These are phyloP conservation scores for Cyclotella baltica DNA, from an alignment of 108 stramenopile genomes.

Conservation along the genomic window DNA sequence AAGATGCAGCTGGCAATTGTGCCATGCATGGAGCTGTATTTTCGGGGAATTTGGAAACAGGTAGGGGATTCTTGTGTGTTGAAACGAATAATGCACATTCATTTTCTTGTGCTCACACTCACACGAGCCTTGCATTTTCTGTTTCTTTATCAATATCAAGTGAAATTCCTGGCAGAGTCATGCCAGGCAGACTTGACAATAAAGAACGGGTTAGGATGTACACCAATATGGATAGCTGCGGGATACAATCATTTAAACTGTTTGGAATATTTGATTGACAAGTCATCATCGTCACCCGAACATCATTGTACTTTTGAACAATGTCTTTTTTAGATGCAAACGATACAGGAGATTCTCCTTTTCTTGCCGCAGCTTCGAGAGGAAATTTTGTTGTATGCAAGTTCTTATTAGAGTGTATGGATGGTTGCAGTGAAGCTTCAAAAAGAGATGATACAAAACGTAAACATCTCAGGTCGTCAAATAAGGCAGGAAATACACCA, in stretches of 20 bases:
- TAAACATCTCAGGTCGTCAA: constrained; percentile 33
- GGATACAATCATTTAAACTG: constrained; percentile 49
- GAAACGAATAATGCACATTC: too few species aligned
- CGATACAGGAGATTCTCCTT: constrained; percentile 54
- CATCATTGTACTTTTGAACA: constrained; percentile 9
- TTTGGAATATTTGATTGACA: constrained; percentile 44
- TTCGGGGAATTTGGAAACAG: constrained; percentile 49
- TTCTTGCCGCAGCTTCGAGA: constrained; percentile 56
- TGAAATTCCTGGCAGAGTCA: constrained; percentile 17
- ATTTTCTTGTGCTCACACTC: too few species aligned
- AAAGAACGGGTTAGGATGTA: constrained; percentile 35
- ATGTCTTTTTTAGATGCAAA: constrained; percentile 48
- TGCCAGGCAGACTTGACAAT: constrained; percentile 30
- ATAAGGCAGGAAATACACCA: constrained; percentile 50
- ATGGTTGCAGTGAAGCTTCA: too few species aligned
- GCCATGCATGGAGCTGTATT: constrained; percentile 57
- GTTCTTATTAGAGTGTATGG: constrained; percentile 29
- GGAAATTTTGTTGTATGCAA: constrained; percentile 46
- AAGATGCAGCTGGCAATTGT: constrained; percentile 44
- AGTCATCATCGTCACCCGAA: background rate
- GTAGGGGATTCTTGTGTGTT: too few species aligned
- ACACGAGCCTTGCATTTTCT: too few species aligned
- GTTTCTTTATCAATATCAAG: too few species aligned
- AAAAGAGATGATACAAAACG: constrained; percentile 12
- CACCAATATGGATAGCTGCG: constrained; percentile 55